Percentiles rank a stretch among this genome's conserved stretches.
These are phyloP conservation scores for Trichocladium uniseriatum DNA, from an alignment of 495 filamentous ascomycete species.

Conservation along the genomic window DNA sequence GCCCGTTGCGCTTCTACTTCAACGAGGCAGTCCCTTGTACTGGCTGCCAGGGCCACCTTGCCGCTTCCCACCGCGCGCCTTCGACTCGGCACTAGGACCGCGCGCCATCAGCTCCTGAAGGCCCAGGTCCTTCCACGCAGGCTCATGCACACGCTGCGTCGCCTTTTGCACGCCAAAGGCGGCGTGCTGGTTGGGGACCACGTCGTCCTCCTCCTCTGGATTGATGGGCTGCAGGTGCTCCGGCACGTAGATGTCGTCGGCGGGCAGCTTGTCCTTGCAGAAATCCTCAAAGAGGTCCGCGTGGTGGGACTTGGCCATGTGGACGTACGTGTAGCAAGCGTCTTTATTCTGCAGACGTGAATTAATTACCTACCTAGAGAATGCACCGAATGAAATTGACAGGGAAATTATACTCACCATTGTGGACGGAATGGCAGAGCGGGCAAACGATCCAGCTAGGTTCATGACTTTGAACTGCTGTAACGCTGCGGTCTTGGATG, in stretches of 20 bases:
- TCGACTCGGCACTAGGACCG: constrained; percentile 24
- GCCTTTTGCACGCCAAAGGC: constrained; percentile 92
- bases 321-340: constrained; percentile 74
- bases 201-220: constrained; percentile 96
- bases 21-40: constrained; percentile 40
- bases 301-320: constrained; percentile 69
- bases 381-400: too few species aligned
- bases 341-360: constrained; percentile 69
- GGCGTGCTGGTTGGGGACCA: constrained; percentile 94
- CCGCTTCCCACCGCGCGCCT: constrained; percentile 6
- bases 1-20: constrained; percentile 22
- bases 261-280: constrained; percentile 55
- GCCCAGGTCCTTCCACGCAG: constrained; percentile 81
- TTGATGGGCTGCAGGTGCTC: constrained; percentile 87
- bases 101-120: constrained; percentile 58
- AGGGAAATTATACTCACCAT: constrained; percentile 5
- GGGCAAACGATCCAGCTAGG: neutral
- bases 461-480: neutral
- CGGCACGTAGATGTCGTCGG: constrained; percentile 77
- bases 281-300: constrained; percentile 94
- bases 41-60: constrained; percentile 7
- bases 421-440: constrained; percentile 1
- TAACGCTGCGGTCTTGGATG: neutral
- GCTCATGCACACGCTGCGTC: constrained; percentile 59
- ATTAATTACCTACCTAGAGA: too few species aligned